A percentile compares a stretch with the other conserved stretches of the same genome.
Conservation (phyloP, 352 stramenopile species). For the Elongisporangium senticosum region DNA sequence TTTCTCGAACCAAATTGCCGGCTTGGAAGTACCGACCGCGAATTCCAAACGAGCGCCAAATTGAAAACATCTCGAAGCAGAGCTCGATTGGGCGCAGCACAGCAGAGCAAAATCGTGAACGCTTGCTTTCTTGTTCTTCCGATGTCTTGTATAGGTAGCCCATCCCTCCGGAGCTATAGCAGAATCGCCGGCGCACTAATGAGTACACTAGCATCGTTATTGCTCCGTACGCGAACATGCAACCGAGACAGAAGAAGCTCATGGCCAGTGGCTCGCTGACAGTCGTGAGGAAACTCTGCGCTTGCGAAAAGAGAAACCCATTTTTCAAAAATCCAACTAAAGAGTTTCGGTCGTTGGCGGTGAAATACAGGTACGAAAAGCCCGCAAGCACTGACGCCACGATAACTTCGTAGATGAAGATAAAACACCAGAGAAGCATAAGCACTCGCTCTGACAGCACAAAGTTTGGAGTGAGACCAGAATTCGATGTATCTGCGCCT, state of each 20-base stretch:
- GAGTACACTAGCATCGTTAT: neutral
- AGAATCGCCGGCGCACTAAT: neutral
- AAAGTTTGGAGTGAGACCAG: no score
- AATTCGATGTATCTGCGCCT: no score
- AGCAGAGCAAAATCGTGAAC: neutral
- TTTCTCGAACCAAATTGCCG: neutral
- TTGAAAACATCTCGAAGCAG: neutral
- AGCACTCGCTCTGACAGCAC: neutral
- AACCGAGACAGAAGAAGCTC: neutral
- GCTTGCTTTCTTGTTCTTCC: neutral
- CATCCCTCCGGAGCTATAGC: neutral
- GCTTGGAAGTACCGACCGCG: neutral
- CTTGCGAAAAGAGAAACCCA: neutral
- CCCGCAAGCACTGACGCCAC: neutral
- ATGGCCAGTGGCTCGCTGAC: neutral
- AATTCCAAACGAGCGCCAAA: neutral
- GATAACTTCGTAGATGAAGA: neutral
- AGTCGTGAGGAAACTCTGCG: neutral
- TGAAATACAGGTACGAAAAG: neutral
- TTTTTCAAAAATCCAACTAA: neutral
- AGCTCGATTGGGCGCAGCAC: neutral
- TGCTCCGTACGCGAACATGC: neutral
- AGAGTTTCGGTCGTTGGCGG: neutral
- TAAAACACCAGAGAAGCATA: neutral
- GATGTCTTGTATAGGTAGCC: neutral